Evolutionary conservation across 345 rosid species (phyloP), one percentile per base, ranked within the genome.

Genomic region (Odontarrhena argentea): DNA sequence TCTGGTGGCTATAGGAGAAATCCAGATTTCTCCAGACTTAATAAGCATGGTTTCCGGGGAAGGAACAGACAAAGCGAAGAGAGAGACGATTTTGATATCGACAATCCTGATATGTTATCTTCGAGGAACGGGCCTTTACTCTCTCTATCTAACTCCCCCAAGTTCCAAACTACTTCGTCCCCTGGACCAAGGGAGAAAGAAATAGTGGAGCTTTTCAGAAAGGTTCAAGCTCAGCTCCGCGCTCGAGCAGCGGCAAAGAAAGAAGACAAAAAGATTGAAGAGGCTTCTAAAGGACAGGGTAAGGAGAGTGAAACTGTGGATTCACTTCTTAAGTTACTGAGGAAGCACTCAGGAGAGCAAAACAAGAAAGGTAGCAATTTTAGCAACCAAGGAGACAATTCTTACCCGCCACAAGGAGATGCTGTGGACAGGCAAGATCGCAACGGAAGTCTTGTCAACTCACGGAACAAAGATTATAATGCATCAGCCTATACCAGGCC

Each of bases 161-260:
- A 83, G 59, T 84, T 77, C 61, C 97, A 87, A 67, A 87, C 92
- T 64, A 87, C 86, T 45, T 84, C 95, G 14, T 60, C 85, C 67
- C 96, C 97, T 4, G 89, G 92, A 40, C 84, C 79, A 14, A 83
- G 77, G 71, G 96, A 94, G 80, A 84, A 86, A 83, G 97, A 94
- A 78, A 87, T 94, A 63, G 92, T 87, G 41, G 85, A 94, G 68
- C 84, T 91, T 60, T 94, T 94, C 78, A 81, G 81, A 76, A 86
- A 94, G 79, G 96, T 90, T 54, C 99, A 94, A 65, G 76, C 85
- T 73, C 90, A 84, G 73, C 96, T 94, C 65, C 85, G 95, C 55
- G 88, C 87, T 72, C 83, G 91, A 84, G 92, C 96, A 48, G 88
- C 80, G 0, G 62, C 72, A 46, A 86, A 82, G 75, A 84, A 80